Evolutionary conservation across 1,284 basidiomycete species (phyloP).

Genomic region (Schizopora paradoxa): DNA sequence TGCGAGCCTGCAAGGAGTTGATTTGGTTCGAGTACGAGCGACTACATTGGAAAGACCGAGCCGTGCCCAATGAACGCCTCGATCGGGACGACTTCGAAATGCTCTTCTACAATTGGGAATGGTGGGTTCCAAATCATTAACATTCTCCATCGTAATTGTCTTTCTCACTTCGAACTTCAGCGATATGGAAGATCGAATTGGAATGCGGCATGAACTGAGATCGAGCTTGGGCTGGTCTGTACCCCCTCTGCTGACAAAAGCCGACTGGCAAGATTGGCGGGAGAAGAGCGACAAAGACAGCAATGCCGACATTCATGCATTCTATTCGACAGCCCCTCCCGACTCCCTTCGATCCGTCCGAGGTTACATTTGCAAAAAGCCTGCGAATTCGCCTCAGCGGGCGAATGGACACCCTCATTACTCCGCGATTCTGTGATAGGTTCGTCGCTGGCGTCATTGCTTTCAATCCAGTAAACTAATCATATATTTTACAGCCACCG

Average conservation of each 20-base stretch:
- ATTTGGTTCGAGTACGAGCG: constrained; percentile 58
- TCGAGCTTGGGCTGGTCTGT: constrained; percentile 48
- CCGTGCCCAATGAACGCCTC: constrained; percentile 23
- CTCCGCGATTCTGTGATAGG: too few species aligned
- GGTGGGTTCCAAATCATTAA: constrained; percentile 35
- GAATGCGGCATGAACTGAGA: constrained; percentile 46
- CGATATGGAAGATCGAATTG: constrained; percentile 71
- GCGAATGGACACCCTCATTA: too few species aligned
- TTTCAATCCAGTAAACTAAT: too few species aligned
- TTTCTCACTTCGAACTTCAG: constrained; percentile 30
- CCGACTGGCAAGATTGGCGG: constrained; percentile 52
- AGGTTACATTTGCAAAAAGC: constrained; percentile 38
- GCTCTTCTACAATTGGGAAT: constrained; percentile 65
- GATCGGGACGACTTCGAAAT: constrained; percentile 55
- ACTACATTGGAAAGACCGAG: constrained; percentile 38
- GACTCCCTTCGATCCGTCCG: constrained; percentile 42
- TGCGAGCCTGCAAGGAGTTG: constrained; percentile 61
- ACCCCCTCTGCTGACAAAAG: constrained; percentile 38
- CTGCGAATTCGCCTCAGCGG: constrained; percentile 40
- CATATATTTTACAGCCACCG: too few species aligned
- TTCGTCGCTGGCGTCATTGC: too few species aligned
- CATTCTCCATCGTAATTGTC: constrained; percentile 10
- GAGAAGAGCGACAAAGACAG: constrained; percentile 27
- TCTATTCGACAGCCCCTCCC: constrained; percentile 18
- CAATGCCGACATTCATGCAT: constrained; percentile 11